Conservation (phyloP, 768 basidiomycete species). For the Termitomyces titanicus region DNA sequence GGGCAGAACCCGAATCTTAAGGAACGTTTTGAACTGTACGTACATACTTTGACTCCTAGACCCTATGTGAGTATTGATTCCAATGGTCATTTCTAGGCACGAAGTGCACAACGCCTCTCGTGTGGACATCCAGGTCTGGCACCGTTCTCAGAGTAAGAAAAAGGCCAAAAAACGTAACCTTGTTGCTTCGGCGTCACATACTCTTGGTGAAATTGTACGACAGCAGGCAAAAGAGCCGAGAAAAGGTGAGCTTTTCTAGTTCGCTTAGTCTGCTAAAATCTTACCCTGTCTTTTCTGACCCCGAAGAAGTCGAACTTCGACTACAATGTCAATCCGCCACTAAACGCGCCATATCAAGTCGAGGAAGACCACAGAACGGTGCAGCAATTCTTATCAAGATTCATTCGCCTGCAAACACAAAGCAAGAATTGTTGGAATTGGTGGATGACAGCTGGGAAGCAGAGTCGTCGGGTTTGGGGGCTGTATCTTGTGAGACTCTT, state of each 20-base stretch:
- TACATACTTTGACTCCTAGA: conserved; percentile 5
- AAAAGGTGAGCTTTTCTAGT: conserved; percentile 33
- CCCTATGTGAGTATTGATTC: neutral
- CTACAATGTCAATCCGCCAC: conserved; percentile 37
- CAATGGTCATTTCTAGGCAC: conserved; percentile 26
- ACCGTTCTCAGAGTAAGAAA: conserved; percentile 59
- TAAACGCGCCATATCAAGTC: conserved; percentile 26
- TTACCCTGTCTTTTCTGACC: conserved; percentile 3
- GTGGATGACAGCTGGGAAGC: neutral
- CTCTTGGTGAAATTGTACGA: conserved; percentile 50
- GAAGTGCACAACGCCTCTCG: conserved; percentile 34
- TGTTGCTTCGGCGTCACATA: conserved; percentile 47
- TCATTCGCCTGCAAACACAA: conserved; percentile 14
- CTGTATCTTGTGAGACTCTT: conserved; percentile 13
- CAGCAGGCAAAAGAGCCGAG: conserved; percentile 38
- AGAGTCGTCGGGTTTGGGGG: conserved; percentile 3
- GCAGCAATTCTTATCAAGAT: conserved; percentile 27
- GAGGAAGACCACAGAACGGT: conserved; percentile 41
- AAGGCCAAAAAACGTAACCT: conserved; percentile 53
- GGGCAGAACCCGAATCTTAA: conserved; percentile 71
- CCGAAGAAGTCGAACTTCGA: conserved; percentile 40
- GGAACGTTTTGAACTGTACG: conserved; percentile 50
- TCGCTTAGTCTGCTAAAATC: neutral
- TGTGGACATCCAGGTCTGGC: conserved; percentile 54
- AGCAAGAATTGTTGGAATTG: neutral